Evolutionary conservation across 108 stramenopile species (phyloP).

Genomic region (Licmophora abbreviata): DNA sequence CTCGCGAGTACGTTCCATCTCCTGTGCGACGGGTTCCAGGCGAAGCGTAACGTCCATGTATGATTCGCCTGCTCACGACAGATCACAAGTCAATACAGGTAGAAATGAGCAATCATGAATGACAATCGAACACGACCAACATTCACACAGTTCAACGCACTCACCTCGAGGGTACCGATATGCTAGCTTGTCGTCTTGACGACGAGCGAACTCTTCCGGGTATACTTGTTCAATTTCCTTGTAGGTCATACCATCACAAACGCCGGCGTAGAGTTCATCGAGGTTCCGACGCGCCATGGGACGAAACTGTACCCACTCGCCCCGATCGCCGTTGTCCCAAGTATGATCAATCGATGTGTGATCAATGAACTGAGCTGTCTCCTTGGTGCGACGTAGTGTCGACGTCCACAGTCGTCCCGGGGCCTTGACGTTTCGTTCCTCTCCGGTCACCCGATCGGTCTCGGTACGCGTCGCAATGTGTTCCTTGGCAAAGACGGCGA

Average conservation of each 20-base stretch:
- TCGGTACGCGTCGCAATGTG: slow-evolving; percentile 45
- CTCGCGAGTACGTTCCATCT: slow-evolving; percentile 96
- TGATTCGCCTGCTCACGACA: slow-evolving; percentile 68
- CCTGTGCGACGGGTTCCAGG: slow-evolving; percentile 94
- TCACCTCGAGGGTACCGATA: slow-evolving; percentile 83
- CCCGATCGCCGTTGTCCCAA: slow-evolving; percentile 72
- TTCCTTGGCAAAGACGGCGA: slow-evolving; percentile 85
- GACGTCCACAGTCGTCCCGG: slow-evolving; percentile 95
- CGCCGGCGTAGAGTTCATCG: slow-evolving; percentile 92
- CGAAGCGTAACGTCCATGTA: slow-evolving; percentile 98
- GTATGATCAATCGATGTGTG: slow-evolving; percentile 44
- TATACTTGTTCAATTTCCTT: slow-evolving; percentile 90
- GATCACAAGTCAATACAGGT: not conserved
- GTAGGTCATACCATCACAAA: slow-evolving; percentile 94
- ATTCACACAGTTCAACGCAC: slow-evolving; percentile 1
- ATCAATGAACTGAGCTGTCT: slow-evolving; percentile 90
- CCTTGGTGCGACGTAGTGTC: slow-evolving; percentile 90
- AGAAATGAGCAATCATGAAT: not conserved
- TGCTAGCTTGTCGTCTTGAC: slow-evolving; percentile 90
- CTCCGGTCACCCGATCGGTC: slow-evolving; percentile 14
- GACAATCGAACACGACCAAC: not conserved
- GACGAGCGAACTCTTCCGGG: slow-evolving; percentile 90
- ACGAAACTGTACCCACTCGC: slow-evolving; percentile 83
- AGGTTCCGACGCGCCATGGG: slow-evolving; percentile 76
- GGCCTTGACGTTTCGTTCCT: slow-evolving; percentile 21